Percentiles rank a stretch among this genome's conserved stretches.
Evolutionary conservation across 495 filamentous ascomycete species (phyloP).

Genomic region (Daldinia bambusicola): DNA sequence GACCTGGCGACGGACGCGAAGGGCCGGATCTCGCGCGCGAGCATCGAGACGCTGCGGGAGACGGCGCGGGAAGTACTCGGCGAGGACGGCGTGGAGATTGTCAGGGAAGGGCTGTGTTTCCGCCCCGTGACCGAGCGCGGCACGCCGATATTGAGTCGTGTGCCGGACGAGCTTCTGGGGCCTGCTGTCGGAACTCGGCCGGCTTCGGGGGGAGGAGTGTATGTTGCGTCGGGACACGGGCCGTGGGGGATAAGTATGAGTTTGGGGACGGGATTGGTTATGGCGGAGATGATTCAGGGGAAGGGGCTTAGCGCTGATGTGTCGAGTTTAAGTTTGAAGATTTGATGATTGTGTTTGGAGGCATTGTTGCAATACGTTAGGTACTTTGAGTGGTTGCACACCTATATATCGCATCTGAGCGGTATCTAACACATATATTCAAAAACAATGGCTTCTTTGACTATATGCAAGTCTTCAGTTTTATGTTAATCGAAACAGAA

Average conservation of each 20-base stretch:
- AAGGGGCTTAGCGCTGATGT: slow-evolving; percentile 62
- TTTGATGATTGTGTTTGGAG: background rate
- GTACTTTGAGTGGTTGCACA: background rate
- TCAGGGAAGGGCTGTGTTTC: slow-evolving; percentile 76
- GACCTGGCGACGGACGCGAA: slow-evolving; percentile 59
- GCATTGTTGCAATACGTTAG: background rate
- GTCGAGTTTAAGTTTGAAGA: slow-evolving; percentile 51
- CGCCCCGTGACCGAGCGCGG: slow-evolving; percentile 73
- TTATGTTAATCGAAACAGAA: no score
- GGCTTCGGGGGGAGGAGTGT: slow-evolving; percentile 69
- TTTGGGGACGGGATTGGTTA: slow-evolving; percentile 72
- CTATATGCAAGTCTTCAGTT: no score
- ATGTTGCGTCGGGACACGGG: slow-evolving; percentile 76
- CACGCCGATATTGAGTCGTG: slow-evolving; percentile 66
- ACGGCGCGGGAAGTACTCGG: slow-evolving; percentile 69
- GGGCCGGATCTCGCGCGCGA: slow-evolving; percentile 49
- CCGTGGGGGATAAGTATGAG: slow-evolving; percentile 74
- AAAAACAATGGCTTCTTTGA: no score
- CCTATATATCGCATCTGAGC: background rate
- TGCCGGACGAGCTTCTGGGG: slow-evolving; percentile 66
- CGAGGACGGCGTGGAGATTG: slow-evolving; percentile 67
- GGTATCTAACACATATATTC: no score
- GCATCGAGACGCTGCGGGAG: slow-evolving; percentile 63
- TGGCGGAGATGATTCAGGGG: slow-evolving; percentile 70
- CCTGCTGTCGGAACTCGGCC: slow-evolving; percentile 53